Base-by-base conservation (phyloP, 306 rosid genomes). In the Heteromeles arbutifolia region DNA sequence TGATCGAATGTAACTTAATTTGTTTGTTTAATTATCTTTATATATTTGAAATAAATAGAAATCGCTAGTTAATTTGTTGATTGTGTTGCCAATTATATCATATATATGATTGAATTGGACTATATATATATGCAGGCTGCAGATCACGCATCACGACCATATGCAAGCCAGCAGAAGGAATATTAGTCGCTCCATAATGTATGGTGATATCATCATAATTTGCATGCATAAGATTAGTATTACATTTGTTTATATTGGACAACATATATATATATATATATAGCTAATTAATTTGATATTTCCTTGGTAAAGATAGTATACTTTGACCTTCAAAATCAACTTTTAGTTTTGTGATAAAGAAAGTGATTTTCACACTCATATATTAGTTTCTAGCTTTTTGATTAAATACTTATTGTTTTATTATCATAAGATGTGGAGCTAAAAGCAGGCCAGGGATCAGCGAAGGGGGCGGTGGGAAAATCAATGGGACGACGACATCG, bases 111-210 rank as follows among this genome's bases (percentile, higher is more conserved):
- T 63, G 67, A 6, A 29, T 17, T 26, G 41, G 39, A 28, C 12
- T 29, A 28, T 63, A 63, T 58, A 58, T 63, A 26, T 29, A 12
- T 59, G 57, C 77, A 73, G 77, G 44, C 29, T 5, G 77, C 77
- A 26, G 56, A 58, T 22, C 5, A 21, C 25, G 5, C 69, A 61
- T n/a, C 29, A 17, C 21, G 58, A 29, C 65, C 41, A 9, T 11
- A 43, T 59, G 65, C 25, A 10, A 21, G 8, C 43, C 3, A 6
- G 7, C 54, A 15, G 0, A 13, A 45, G 7, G 77, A 59, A 26
- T 6, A 58, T 61, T 26, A 43, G 69, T 73, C 43, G 12, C 28
- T 59, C 59, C 41, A 13, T 61, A 26, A 61, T 43, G 69, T 73
- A 61, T 14, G 77, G 6, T 34, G 69, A 17, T 65, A 21, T 61